Percentiles rank a stretch among this genome's conserved stretches.
These are phyloP conservation scores for Fusarium newnesense DNA, from an alignment of 2,329 filamentous ascomycete genomes.

Conservation along the genomic window DNA sequence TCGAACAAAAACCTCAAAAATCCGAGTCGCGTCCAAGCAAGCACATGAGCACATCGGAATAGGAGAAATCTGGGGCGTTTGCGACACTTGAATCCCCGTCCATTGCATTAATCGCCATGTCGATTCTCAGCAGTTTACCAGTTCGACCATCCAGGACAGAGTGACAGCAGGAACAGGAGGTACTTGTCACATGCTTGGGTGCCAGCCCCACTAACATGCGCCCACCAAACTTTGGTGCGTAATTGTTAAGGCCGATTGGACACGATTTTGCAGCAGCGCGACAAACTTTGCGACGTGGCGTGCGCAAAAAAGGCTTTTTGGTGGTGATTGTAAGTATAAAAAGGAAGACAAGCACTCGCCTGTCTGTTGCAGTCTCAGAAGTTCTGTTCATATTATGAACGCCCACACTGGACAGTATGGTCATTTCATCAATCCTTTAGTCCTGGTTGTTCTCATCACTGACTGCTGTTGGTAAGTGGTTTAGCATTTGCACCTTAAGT, in stretches of 20 bases:
- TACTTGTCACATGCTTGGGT: background rate
- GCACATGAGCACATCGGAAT: rapidly evolving
- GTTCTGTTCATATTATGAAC: background rate
- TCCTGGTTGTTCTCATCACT: background rate
- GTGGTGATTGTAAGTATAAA: background rate
- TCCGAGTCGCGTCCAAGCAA: too few relatives aligned
- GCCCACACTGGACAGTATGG: too few relatives aligned
- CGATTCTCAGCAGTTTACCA: background rate
- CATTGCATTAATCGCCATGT: too few relatives aligned
- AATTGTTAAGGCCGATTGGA: background rate
- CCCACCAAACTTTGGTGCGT: background rate
- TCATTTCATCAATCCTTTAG: background rate
- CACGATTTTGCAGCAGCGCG: background rate
- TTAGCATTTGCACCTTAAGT: background rate
- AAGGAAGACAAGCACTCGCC: background rate
- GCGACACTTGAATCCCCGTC: background rate
- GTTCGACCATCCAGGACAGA: background rate
- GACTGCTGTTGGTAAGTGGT: background rate
- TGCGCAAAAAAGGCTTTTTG: background rate
- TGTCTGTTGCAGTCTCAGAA: background rate
- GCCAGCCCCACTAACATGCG: background rate
- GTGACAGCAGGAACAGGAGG: background rate
- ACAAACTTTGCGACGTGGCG: background rate
- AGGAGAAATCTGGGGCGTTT: rapidly evolving
- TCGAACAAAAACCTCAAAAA: background rate